Conservation (phyloP, 2,329 filamentous ascomycete genomes). For the Penicillium janthinellum region DNA sequence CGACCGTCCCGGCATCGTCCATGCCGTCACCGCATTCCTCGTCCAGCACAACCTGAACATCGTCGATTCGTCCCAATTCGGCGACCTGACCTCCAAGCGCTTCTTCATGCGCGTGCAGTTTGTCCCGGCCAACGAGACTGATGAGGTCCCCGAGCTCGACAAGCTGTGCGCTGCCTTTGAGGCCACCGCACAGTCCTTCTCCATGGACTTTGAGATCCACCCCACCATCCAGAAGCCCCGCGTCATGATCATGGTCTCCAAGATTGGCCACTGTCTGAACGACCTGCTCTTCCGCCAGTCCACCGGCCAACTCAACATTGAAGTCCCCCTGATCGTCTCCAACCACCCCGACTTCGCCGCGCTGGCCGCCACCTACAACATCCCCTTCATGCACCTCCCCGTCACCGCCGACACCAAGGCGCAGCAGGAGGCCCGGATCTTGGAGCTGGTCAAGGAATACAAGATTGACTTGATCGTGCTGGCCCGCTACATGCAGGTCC, state of each 20-base stretch:
- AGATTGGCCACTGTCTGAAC: conserved; percentile 84
- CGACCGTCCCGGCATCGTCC: conserved; percentile 81
- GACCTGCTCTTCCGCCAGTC: conserved; percentile 79
- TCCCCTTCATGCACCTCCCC: conserved; percentile 79
- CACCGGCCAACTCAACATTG: conserved; percentile 72
- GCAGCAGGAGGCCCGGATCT: conserved; percentile 70
- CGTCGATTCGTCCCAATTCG: conserved; percentile 82
- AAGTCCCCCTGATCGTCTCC: conserved; percentile 76
- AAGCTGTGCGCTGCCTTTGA: conserved; percentile 60
- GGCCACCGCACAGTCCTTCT: conserved; percentile 63
- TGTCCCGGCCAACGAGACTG: conserved; percentile 50
- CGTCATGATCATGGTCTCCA: conserved; percentile 86
- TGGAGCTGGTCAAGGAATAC: conserved; percentile 69
- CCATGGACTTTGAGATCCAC: conserved; percentile 72
- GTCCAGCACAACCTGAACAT: conserved; percentile 76
- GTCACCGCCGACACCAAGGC: conserved; percentile 77
- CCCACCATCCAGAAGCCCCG: conserved; percentile 69
- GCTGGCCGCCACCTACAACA: conserved; percentile 71
- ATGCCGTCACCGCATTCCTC: conserved; percentile 78
- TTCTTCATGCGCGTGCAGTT: conserved; percentile 93
- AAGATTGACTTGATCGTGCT: conserved; percentile 77
- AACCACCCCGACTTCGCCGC: conserved; percentile 75
- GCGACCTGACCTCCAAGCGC: conserved; percentile 69
- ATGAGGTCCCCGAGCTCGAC: conserved; percentile 42
- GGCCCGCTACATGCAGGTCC: conserved; percentile 85